Conservation (phyloP, 31 red algal species). For the Asparagopsis taxiformis region DNA sequence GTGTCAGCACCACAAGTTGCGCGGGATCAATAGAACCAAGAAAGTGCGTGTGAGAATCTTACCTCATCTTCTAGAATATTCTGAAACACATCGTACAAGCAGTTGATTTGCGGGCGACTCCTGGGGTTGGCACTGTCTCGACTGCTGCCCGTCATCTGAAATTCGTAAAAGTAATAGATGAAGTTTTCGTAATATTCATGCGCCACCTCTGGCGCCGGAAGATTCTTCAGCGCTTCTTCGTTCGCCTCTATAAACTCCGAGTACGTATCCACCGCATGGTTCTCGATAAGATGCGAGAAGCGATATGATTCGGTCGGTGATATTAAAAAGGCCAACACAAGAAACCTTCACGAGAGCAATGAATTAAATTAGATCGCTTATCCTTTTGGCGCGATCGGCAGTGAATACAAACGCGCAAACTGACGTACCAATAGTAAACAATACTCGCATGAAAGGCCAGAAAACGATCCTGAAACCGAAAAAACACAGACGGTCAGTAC, state of each 20-base stretch:
- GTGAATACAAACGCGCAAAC: no score
- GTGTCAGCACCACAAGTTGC: not conserved
- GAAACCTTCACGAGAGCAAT: constrained; percentile 25
- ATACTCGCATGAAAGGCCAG: constrained; percentile 46
- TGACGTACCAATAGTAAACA: constrained; percentile 69
- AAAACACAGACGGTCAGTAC: not conserved
- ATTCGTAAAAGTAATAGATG: constrained; percentile 68
- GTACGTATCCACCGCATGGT: constrained; percentile 89
- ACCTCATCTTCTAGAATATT: constrained; percentile 85
- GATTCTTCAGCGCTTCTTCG: constrained; percentile 27
- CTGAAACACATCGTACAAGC: constrained; percentile 86
- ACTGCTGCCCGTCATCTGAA: constrained; percentile 30
- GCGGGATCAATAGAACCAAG: not conserved
- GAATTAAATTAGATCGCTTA: no score
- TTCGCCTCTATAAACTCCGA: constrained; percentile 71
- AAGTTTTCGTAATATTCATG: constrained; percentile 66
- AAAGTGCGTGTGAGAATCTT: not conserved
- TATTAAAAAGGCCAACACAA: constrained; percentile 67
- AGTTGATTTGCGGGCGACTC: constrained; percentile 35
- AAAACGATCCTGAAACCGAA: constrained; percentile 37
- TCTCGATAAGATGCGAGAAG: constrained; percentile 77
- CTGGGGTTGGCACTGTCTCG: not conserved
- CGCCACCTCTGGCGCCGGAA: constrained; percentile 70
- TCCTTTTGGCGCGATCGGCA: no score
- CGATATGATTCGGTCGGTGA: constrained; percentile 76